Conservation (phyloP, 345 rosid species). For the Melaleuca alternifolia region DNA sequence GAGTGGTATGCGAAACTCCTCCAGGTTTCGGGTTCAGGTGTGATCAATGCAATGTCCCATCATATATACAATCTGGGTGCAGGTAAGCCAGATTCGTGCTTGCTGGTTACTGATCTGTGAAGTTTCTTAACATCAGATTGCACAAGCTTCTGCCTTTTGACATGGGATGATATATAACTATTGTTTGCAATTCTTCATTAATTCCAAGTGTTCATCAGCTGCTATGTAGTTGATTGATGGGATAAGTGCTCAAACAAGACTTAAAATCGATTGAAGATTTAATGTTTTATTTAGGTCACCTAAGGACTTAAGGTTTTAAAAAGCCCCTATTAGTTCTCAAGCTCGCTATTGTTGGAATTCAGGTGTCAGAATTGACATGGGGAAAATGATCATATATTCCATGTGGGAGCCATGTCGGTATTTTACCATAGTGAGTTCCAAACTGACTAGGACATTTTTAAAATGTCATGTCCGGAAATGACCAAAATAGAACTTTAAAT, state of each 20-base stretch:
- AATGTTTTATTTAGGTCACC: not conserved
- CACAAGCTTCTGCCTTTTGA: not conserved
- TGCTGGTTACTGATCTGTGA: not conserved
- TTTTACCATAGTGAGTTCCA: not conserved
- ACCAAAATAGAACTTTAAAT: not conserved
- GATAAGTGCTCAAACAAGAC: not conserved
- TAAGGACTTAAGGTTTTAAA: not conserved
- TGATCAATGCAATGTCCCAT: conserved; percentile 58
- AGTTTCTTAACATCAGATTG: not conserved
- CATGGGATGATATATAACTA: not conserved
- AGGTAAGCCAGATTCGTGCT: conserved; percentile 22
- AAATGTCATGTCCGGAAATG: not conserved
- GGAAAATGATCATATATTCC: not conserved
- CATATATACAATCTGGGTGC: conserved; percentile 94
- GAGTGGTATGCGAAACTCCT: conserved; percentile 73
- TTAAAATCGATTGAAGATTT: not conserved
- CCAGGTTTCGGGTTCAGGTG: conserved; percentile 56
- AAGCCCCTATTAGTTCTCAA: not conserved
- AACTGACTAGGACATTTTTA: not conserved
- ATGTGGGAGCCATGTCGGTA: fast-evolving
- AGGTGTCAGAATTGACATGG: fast-evolving
- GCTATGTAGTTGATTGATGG: not conserved
- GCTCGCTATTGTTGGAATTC: not conserved
- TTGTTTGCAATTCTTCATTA: not conserved
- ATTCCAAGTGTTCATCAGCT: not conserved